Evolutionary conservation across 257 asterid genomes (phyloP).

Genomic region (Scutellaria minor): DNA sequence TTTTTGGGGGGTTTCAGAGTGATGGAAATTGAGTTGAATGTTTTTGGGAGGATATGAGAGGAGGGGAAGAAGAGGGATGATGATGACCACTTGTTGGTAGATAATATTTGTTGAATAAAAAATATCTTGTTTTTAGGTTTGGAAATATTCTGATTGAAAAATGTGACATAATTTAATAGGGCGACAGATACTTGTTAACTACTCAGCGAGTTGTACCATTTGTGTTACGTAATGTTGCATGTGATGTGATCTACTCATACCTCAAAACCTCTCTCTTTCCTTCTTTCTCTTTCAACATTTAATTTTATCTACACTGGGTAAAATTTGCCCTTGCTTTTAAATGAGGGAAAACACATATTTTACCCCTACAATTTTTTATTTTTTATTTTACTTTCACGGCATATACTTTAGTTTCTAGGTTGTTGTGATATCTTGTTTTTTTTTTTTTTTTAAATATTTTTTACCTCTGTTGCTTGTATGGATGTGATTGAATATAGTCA

Average conservation of each 20-base stretch:
- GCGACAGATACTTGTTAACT: constrained; percentile 29
- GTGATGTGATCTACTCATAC: neutral
- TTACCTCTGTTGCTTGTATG: no score
- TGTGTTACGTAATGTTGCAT: constrained; percentile 1
- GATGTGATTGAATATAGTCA: no score
- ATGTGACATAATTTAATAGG: constrained; percentile 17
- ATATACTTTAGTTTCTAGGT: no score
- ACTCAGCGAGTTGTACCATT: neutral
- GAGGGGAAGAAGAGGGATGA: constrained; percentile 24
- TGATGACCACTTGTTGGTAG: constrained; percentile 37
- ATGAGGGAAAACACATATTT: no score
- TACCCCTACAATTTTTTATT: no score
- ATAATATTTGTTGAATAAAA: neutral
- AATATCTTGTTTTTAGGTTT: neutral
- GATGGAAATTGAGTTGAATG: constrained; percentile 18
- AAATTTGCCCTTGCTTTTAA: no score
- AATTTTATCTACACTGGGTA: no score
- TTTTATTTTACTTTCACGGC: no score
- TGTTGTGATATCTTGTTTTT: no score
- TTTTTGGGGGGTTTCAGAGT: neutral
- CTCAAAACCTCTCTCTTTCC: neutral
- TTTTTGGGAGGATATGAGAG: neutral
- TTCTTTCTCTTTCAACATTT: neutral
- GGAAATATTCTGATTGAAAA: neutral
- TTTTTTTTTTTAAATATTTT: no score